These are phyloP conservation scores for Nakaseomyces nivariensis DNA, from an alignment of 1,139 yeast species.

Conservation along the genomic window DNA sequence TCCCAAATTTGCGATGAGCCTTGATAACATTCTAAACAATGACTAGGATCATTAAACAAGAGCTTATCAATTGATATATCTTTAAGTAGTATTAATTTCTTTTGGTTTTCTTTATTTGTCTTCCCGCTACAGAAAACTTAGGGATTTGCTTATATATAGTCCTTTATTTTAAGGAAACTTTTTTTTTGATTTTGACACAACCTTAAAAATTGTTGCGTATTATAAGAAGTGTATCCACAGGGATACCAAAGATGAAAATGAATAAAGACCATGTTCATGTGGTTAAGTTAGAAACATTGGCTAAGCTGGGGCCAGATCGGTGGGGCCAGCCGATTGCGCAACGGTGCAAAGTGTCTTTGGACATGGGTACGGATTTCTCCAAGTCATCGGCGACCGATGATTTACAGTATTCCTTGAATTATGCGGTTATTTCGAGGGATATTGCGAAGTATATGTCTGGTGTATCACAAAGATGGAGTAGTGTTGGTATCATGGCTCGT, in stretches of 20 bases:
- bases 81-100: too few relatives aligned
- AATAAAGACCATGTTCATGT: conserved; percentile 46
- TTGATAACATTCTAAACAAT: too few relatives aligned
- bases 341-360: conserved; percentile 52
- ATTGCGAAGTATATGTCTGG: conserved; percentile 13
- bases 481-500: conserved; percentile 49
- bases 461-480: conserved; percentile 35
- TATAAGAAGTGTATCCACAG: conserved; percentile 2
- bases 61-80: too few relatives aligned
- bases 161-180: too few relatives aligned
- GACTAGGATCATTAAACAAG: too few relatives aligned
- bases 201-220: not conserved
- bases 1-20: not conserved
- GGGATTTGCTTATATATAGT: too few relatives aligned
- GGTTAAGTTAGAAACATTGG: conserved; percentile 47
- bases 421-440: conserved; percentile 70
- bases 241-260: not conserved
- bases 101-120: too few relatives aligned
- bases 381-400: conserved; percentile 70
- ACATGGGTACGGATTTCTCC: conserved; percentile 57
- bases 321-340: conserved; percentile 68
- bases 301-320: conserved; percentile 64
- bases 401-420: conserved; percentile 69
- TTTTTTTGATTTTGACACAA: too few relatives aligned
- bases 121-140: too few relatives aligned